These are phyloP conservation scores for Prunus fruticosa DNA, from an alignment of 306 rosid species.

Conservation along the genomic window DNA sequence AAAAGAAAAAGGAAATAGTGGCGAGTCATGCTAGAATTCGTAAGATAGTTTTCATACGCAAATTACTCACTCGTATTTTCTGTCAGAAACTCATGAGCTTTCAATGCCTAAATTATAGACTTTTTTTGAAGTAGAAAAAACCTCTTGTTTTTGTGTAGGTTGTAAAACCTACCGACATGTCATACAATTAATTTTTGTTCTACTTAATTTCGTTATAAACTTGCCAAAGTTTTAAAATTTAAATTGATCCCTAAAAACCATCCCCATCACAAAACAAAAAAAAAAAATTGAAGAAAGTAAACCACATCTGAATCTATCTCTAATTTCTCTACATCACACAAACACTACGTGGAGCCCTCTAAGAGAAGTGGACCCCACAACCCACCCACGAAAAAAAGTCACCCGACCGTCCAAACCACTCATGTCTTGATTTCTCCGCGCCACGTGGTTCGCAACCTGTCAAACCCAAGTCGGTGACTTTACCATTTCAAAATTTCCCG, in stretches of 20 bases:
- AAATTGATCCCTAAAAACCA: background rate
- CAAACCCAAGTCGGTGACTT: slow-evolving; percentile 22
- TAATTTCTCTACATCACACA: background rate
- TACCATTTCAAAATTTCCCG: slow-evolving; percentile 12
- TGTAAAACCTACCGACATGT: background rate
- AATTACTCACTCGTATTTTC: too few relatives aligned
- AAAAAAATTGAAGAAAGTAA: background rate
- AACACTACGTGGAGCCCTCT: slow-evolving; percentile 25
- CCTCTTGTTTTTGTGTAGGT: too few relatives aligned
- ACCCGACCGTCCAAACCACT: slow-evolving; percentile 13
- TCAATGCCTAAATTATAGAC: too few relatives aligned
- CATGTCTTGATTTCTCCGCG: background rate
- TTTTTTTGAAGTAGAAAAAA: too few relatives aligned
- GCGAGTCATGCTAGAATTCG: too few relatives aligned
- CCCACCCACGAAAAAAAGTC: background rate
- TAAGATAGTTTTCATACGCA: too few relatives aligned
- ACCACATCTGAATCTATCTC: background rate
- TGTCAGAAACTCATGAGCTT: too few relatives aligned
- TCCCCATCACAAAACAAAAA: too few relatives aligned
- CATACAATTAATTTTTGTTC: background rate
- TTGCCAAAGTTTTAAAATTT: background rate
- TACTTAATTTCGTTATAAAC: background rate
- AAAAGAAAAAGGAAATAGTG: too few relatives aligned
- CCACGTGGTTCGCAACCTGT: slow-evolving; percentile 25
- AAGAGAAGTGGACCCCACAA: background rate